Base-by-base conservation (phyloP, 495 filamentous ascomycete genomes). In the Lophiotrema nucula region DNA sequence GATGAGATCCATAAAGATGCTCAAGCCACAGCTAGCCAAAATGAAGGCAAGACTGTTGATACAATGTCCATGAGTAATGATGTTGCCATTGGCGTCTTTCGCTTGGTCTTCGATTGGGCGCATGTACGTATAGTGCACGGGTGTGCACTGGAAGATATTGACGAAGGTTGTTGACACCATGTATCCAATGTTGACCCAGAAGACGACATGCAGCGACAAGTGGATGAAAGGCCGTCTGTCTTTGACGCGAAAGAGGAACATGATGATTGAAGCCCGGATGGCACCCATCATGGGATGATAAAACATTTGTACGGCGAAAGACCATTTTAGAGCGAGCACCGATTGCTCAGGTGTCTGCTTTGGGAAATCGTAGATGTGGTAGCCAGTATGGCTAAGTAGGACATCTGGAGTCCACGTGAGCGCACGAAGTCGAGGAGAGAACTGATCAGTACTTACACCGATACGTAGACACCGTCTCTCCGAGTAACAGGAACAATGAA, bases 211-310 rank as follows among this genome's bases (percentile, higher is more conserved):
- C 33, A 81, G 76, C 12, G 77, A 54, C 26, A 59, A 53, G 2
- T 74, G 72, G 28, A 80, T 72, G 22, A 67, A 6, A 6, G 56
- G 65, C 0, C 72, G 71, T 18, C 47, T 62, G 21, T 68, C 70
- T 10, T 72, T 75, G 0, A 83, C 70, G 13, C 80, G 77, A 31
- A 72, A 70, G 21, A 82, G 71, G 57, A 83, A 81, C 37, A 77
- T 18, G 21, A 83, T 67, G 38, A 81, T 73, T 0, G 81, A 82
- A 0, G 78, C 66, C 67, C 86, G 86, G 58, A 83, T 79, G 6
- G 83, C 67, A 10, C 83, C 76, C 31, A 88, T 69, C 53, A 83
- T 78, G 0, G 83, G 83, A 57, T 86, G 85, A 65, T 87, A 87
- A 21, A 86, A 64, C 26, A 85, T 73, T 60, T 86, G 82, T 18